These are phyloP conservation scores for Psilocybe sp. DNA, from an alignment of 768 basidiomycete genomes.

Conservation along the genomic window DNA sequence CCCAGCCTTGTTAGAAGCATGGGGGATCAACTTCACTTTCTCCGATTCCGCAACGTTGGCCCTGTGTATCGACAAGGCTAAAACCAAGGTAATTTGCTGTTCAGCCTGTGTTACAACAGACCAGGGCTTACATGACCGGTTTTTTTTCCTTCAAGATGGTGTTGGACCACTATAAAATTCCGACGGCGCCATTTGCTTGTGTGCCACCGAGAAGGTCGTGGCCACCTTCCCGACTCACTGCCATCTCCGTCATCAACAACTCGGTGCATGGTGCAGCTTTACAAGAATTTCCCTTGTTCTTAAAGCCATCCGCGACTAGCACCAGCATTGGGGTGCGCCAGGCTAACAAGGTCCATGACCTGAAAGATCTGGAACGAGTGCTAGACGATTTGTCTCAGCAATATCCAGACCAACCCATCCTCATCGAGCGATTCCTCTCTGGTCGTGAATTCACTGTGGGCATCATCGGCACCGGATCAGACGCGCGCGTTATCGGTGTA, in stretches of 20 bases:
- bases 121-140: not conserved
- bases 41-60: constrained; percentile 28
- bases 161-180: constrained; percentile 18
- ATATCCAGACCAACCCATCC: constrained; percentile 18
- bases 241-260: constrained; percentile 4
- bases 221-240: not conserved
- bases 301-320: constrained; percentile 18
- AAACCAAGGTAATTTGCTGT: constrained; percentile 18
- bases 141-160: constrained; percentile 16
- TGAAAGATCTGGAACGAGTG: constrained; percentile 9
- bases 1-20: constrained; percentile 22
- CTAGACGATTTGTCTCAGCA: constrained; percentile 10
- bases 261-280: constrained; percentile 13
- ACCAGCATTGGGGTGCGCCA: constrained; percentile 19
- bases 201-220: constrained; percentile 14
- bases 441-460: constrained; percentile 24
- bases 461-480: constrained; percentile 20
- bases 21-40: constrained; percentile 20
- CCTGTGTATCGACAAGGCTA: constrained; percentile 25
- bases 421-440: constrained; percentile 21
- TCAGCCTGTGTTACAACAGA: not conserved
- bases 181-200: constrained; percentile 19
- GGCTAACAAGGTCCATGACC: constrained; percentile 16
- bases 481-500: constrained; percentile 16
- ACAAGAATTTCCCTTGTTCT: constrained; percentile 19